Percentiles rank a stretch among this genome's conserved stretches.
phyloP scores from a whole-genome alignment of 208 protist genomes.

The Leishmania gerbilli region DNA sequence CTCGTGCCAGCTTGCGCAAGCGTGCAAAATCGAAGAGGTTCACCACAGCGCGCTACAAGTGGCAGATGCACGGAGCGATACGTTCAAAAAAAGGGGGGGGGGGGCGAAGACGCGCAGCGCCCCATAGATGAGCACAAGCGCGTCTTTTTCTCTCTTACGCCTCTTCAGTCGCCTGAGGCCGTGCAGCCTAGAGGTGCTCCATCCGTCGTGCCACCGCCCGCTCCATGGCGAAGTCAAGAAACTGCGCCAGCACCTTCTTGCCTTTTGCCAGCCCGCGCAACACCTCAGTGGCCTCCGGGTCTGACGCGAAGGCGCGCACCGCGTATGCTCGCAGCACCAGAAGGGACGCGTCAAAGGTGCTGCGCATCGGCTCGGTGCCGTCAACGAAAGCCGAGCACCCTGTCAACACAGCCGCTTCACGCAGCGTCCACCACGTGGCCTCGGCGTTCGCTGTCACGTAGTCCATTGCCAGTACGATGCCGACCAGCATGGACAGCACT shows the following conservation, averaged over 20 bases:
- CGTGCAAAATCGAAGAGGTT: background rate
- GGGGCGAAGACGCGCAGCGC: too few species aligned
- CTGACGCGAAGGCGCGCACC: slow-evolving; percentile 24
- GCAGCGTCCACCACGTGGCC: background rate
- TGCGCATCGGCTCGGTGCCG: background rate
- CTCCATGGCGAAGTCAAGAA: slow-evolving; percentile 38
- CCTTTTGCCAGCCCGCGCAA: slow-evolving; percentile 26
- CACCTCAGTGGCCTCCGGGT: slow-evolving; percentile 28
- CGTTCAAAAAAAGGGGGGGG: too few species aligned
- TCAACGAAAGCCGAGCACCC: background rate
- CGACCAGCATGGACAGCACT: slow-evolving; percentile 66
- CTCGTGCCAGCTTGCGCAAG: background rate
- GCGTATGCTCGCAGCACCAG: slow-evolving; percentile 25
- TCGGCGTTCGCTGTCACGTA: slow-evolving; percentile 35
- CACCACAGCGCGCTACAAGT: background rate
- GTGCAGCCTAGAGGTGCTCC: background rate
- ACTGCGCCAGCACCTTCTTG: slow-evolving; percentile 25
- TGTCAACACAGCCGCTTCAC: background rate
- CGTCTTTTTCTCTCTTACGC: background rate
- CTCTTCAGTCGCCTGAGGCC: background rate
- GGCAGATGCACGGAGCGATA: background rate
- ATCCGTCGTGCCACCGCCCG: slow-evolving; percentile 24
- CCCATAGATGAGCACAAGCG: background rate
- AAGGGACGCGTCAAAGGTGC: slow-evolving; percentile 25
- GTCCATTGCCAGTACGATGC: slow-evolving; percentile 77